Evolutionary conservation across 768 basidiomycete genomes (phyloP), one percentile per base, ranked within the genome.

Genomic region (Lentinula edodes): DNA sequence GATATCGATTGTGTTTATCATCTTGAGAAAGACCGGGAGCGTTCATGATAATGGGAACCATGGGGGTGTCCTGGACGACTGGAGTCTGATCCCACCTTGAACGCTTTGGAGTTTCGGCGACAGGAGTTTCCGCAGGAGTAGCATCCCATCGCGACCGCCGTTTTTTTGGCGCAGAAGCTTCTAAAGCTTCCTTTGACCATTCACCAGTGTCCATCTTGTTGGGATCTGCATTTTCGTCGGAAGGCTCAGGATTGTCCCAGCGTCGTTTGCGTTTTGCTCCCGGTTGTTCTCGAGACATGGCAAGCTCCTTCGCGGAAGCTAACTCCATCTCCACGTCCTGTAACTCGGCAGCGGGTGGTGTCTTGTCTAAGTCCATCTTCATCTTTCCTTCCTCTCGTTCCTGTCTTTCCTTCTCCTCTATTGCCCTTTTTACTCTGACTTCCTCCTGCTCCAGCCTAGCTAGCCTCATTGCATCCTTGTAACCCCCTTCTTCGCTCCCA

Each of bases 1-100:
- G 86, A 68, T 91, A 95, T n/a, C 95, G 85, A 69, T 97, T 97
- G 71, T 97, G 92, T 68, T 95, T 95, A 77, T 98, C 94, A 66
- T 94, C 93, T 64, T 94, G 91, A 84, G 89, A 86, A 77, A 91
- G 81, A 65, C 90, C 83, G 2, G 90, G 91, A 0, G 89, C 87
- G 66, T 92, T 92, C 91, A 93, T 93, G 70, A 93, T 91, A 53
- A 93, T 93, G 45, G 85, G 87, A 1, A 83, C 80, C 82, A 90
- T 89, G 2, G 89, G 88, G 0, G 74, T 80, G 54, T 92, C 90
- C 13, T 72, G 58, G 4, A 86, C 78, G 55, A 83, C 81, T 6
- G 97, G 95, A 16, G 93, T 91, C 75, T 97, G 94, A 73, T 99
- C 97, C 97, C 96, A 99, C 55, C 95, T 86, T 34, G 95, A 98